phyloP scores from a whole-genome alignment of 176 grass and related monocot species.

The Oryza australiensis region DNA sequence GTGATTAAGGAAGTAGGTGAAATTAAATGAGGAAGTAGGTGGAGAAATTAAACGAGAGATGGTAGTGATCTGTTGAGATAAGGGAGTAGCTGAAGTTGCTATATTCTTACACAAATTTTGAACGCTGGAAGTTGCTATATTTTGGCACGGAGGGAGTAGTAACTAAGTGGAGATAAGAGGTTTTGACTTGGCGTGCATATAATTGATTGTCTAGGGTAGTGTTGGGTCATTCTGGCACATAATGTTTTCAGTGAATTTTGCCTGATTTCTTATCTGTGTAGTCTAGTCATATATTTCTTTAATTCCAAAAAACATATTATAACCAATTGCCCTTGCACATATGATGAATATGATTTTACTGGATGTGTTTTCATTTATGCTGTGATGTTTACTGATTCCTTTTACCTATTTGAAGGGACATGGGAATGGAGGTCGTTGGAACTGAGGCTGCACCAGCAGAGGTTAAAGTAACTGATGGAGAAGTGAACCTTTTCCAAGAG shows the following conservation, averaged over 20 bases:
- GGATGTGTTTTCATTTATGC: not conserved
- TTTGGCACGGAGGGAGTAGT: no score
- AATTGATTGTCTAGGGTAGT: not conserved
- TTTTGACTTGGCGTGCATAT: not conserved
- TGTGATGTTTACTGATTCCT: slow-evolving; percentile 13
- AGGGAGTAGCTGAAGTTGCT: no score
- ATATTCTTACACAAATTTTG: no score
- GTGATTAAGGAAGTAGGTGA: no score
- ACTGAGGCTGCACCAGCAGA: slow-evolving; percentile 61
- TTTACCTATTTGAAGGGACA: slow-evolving; percentile 44
- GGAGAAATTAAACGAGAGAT: no score
- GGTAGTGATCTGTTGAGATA: no score
- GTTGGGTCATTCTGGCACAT: not conserved
- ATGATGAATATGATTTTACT: not conserved
- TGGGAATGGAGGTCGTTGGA: slow-evolving; percentile 83
- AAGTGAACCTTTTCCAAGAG: slow-evolving; percentile 58
- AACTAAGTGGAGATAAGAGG: not conserved
- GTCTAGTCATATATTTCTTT: not conserved
- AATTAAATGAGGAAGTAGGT: no score
- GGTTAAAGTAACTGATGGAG: slow-evolving; percentile 56
- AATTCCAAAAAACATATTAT: not conserved
- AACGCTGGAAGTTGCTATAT: no score
- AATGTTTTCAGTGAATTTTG: not conserved
- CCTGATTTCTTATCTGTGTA: not conserved
- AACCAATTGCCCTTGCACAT: slow-evolving; percentile 1